Evolutionary conservation across 768 basidiomycete species (phyloP).

Genomic region (Mycena filopes): DNA sequence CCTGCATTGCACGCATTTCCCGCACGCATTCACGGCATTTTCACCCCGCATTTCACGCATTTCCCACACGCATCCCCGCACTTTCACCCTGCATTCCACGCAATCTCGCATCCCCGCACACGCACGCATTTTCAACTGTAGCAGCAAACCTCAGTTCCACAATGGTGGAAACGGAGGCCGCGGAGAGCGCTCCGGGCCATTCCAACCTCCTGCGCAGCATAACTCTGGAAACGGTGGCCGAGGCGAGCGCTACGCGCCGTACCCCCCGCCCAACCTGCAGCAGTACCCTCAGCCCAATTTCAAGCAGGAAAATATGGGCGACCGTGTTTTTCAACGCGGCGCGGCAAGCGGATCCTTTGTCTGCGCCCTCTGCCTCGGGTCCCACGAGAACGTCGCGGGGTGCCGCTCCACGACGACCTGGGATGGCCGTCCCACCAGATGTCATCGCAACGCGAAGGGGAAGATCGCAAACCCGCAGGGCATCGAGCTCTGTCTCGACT

Average conservation of each 20-base stretch:
- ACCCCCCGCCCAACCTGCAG: neutral
- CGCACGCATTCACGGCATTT: too few species aligned
- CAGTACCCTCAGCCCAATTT: neutral
- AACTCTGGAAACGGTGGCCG: too few species aligned
- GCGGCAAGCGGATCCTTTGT: conserved; percentile 2
- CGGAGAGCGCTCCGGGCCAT: too few species aligned
- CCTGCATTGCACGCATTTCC: too few species aligned
- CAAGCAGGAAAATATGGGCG: neutral
- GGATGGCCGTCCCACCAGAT: conserved; percentile 34
- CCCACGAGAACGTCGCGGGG: neutral
- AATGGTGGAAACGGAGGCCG: too few species aligned
- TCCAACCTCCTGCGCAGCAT: too few species aligned
- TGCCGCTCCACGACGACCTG: conserved; percentile 31
- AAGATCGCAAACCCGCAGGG: conserved; percentile 37
- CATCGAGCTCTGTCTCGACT: conserved; percentile 46
- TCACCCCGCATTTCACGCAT: too few species aligned
- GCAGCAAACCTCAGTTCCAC: too few species aligned
- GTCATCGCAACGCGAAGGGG: conserved; percentile 30
- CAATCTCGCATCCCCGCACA: too few species aligned
- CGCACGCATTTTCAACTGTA: too few species aligned
- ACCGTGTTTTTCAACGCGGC: conserved; percentile 16
- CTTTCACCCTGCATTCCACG: too few species aligned
- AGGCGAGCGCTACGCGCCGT: neutral
- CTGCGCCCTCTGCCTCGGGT: conserved; percentile 24
- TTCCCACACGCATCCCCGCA: too few species aligned